Base-by-base conservation (phyloP, 2,329 filamentous ascomycete genomes). In the Ophiostoma sp. region DNA sequence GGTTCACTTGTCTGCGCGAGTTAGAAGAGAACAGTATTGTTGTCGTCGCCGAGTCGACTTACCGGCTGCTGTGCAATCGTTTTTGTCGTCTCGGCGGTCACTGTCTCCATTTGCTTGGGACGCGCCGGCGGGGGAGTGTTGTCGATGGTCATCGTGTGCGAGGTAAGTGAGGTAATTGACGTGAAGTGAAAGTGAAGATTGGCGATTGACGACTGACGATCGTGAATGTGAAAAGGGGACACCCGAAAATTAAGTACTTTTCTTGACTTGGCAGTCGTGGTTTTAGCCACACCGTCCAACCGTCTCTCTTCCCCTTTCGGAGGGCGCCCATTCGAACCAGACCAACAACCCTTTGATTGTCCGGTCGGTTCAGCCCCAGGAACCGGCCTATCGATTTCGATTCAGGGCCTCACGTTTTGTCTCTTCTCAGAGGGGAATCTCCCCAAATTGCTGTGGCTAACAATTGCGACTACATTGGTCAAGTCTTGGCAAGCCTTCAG, bases 1-100 rank as follows among this genome's bases (percentile, higher is more conserved):
- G 76, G 76, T 52, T 77, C 76, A n/a, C 50, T 12, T 11, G 61
- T 2, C 61, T 42, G 36, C 19, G 57, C 50, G 9, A 12, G 50
- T 52, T n/a, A 50, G 48, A 6, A 15, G 17, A 50, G 48, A n/a
- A 6, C 48, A 50, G 17, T n/a, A 22, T 52, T 52, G 39, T 52
- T 6, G 19, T 19, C 48, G 6, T 19, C 48, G 5, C 9, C 19
- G 19, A 22, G n/a, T n/a, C 19, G 15, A 33, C 72, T 1, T 68
- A 73, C 72, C 61, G 72, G 72, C 63, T 73, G 72, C 31, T 69
- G 55, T 2, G 36, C 57, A 17, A 73, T 48, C 1, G 64, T 36
- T 7, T 19, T 39, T 17, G 48, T 55, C 19, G 68, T 2, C 3
- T 39, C 17, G 9, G n/a, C n/a, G n/a, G 8, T 28, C 8, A 19